These are phyloP conservation scores for Omphalotus guepiniiformis DNA, from an alignment of 768 basidiomycete species.

Conservation along the genomic window DNA sequence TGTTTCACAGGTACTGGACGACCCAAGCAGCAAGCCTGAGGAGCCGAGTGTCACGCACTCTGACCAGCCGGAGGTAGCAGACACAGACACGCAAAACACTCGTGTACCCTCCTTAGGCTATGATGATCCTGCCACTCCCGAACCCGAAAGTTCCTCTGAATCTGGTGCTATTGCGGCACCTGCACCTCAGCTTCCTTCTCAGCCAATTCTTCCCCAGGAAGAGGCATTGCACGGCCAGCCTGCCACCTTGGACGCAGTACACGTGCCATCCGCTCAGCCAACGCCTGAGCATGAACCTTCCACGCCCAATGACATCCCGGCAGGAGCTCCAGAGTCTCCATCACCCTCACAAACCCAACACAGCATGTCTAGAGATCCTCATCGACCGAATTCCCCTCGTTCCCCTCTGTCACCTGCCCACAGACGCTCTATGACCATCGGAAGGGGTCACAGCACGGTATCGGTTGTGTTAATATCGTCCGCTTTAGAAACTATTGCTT, in stretches of 20 bases:
- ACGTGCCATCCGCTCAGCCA: neutral
- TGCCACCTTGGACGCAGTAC: no score
- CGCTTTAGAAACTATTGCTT: conserved; percentile 80
- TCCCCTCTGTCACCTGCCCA: conserved; percentile 29
- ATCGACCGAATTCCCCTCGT: conserved; percentile 17
- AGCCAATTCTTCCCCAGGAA: neutral
- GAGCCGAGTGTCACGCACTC: neutral
- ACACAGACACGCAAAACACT: no score
- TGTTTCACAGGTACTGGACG: neutral
- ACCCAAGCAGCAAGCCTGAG: neutral
- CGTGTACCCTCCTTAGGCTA: no score
- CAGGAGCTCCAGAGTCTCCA: no score
- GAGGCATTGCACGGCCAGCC: neutral
- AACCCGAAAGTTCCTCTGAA: no score
- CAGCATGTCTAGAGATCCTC: conserved; percentile 1
- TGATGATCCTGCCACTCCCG: no score
- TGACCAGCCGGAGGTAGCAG: neutral
- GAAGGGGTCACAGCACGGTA: conserved; percentile 66
- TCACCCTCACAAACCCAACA: conserved; percentile 2
- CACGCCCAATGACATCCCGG: neutral
- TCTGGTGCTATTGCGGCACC: neutral
- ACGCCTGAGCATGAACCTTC: neutral
- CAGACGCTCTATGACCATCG: conserved; percentile 56
- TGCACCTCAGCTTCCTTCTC: neutral
- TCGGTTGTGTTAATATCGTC: conserved; percentile 79